Evolutionary conservation across 768 basidiomycete genomes (phyloP), one percentile per base, ranked within the genome.

Genomic region (Amylocystis lapponica): DNA sequence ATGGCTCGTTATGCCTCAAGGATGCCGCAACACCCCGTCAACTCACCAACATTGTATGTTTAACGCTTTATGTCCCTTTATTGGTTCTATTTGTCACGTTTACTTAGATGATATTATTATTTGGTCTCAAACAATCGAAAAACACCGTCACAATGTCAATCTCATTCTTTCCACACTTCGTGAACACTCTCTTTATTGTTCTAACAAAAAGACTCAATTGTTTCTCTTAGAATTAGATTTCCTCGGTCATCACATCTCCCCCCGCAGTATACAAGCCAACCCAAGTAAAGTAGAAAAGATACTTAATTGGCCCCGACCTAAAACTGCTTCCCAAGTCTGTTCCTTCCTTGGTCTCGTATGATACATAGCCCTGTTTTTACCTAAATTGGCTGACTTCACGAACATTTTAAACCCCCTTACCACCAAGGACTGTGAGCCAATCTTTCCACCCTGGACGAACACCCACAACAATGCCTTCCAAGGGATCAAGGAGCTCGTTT

Each of bases 101-200:
- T 74, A 75, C 45, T 52, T 74, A 0, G 68, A 75, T 41, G 64
- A 74, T 39, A 68, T 74, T 30, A 54, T 75, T 12, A 70, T 74
- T 17, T 74, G 67, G 66, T 75, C 69, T 0, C 9, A 68, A 0
- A 46, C 54, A 0, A 12, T 66, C 0, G 64, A 52, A 8, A 59
- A 59, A 13, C 63, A 65, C 40, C 21, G 38, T 5, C 9, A 31
- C 5, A 41, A 64, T 33, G 46, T 63, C 10, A 8, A 20, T 2
- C 39, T 36, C 13, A 41, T 64, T 7, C 39, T 64, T 13, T 7
- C 25, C 0, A 48, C 52, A 0, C 46, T 64, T 2, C 48, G 51
- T 0, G 26, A 32, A 25, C 47, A 41, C 4, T 14, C 35, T 1
- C 56, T 69, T 1, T 67, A 55, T 41, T 51, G 55, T 25, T 59